phyloP scores from a whole-genome alignment of 208 protist species.

The Porcisia deanei region DNA sequence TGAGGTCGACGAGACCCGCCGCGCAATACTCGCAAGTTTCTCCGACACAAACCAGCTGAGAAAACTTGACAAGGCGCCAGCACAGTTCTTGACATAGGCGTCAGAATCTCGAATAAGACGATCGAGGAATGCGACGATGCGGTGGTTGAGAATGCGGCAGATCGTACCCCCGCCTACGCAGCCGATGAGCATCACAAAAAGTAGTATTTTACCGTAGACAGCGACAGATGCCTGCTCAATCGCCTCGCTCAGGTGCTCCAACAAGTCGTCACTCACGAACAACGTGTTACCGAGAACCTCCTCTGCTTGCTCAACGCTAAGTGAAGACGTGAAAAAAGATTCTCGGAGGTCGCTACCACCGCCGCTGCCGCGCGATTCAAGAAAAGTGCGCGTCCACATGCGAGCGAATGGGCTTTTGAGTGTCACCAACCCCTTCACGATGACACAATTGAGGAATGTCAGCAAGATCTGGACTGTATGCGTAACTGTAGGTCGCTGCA shows the following conservation, averaged over 20 bases:
- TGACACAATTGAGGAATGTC: slow-evolving; percentile 69
- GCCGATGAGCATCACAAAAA: slow-evolving; percentile 69
- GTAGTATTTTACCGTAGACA: slow-evolving; percentile 74
- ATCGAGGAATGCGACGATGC: slow-evolving; percentile 54
- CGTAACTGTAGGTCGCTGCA: slow-evolving; percentile 41
- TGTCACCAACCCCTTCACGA: slow-evolving; percentile 61
- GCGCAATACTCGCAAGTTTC: slow-evolving; percentile 52
- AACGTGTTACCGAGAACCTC: slow-evolving; percentile 27
- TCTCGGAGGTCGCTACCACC: slow-evolving; percentile 14
- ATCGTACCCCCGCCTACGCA: slow-evolving; percentile 56
- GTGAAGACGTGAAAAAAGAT: slow-evolving; percentile 18
- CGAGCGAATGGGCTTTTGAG: slow-evolving; percentile 48
- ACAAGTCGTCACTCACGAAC: slow-evolving; percentile 28
- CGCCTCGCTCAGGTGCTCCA: slow-evolving; percentile 29
- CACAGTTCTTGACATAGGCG: slow-evolving; percentile 76
- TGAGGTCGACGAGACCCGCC: slow-evolving; percentile 40
- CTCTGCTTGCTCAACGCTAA: slow-evolving; percentile 23
- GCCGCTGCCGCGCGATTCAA: slow-evolving; percentile 26
- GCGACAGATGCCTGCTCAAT: slow-evolving; percentile 57
- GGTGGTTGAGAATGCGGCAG: slow-evolving; percentile 42
- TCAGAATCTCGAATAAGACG: slow-evolving; percentile 68
- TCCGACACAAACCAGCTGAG: slow-evolving; percentile 61
- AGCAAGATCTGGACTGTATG: slow-evolving; percentile 80
- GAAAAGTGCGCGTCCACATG: slow-evolving; percentile 34
- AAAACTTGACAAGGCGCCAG: slow-evolving; percentile 35